A percentile compares a stretch with the other conserved stretches of the same genome.
Evolutionary conservation across 2,329 filamentous ascomycete species (phyloP).

Genomic region (Onygena corvina): DNA sequence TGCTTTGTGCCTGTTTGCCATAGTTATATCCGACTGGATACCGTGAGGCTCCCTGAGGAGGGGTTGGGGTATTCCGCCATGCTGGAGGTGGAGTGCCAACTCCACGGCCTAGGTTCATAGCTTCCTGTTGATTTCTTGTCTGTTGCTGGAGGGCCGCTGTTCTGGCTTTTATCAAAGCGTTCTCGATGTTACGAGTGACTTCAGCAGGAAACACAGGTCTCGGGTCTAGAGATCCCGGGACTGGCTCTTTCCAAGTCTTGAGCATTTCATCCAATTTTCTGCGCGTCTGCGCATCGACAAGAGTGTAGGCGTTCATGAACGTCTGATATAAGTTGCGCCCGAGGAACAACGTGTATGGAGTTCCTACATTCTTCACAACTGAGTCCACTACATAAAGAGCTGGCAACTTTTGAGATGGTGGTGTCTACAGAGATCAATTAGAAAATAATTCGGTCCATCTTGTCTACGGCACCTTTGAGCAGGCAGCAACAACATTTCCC

Average conservation of each 20-base stretch:
- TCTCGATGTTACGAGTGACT: conserved; percentile 82
- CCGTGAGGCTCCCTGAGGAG: conserved; percentile 43
- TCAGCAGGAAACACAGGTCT: conserved; percentile 83
- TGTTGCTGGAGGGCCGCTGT: conserved; percentile 43
- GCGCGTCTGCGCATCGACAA: conserved; percentile 70
- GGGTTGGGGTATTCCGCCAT: conserved; percentile 63
- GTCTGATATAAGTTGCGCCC: conserved; percentile 83
- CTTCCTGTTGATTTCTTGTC: conserved; percentile 44
- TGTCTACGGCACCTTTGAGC: background rate
- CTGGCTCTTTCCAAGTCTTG: conserved; percentile 94
- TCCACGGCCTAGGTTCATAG: conserved; percentile 41
- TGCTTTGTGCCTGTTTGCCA: conserved; percentile 17
- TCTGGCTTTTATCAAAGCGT: conserved; percentile 74
- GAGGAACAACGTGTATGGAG: conserved; percentile 91
- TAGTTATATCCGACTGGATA: conserved; percentile 23
- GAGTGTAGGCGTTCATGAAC: conserved; percentile 91
- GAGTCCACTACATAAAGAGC: conserved; percentile 97
- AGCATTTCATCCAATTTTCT: conserved; percentile 95
- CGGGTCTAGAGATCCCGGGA: conserved; percentile 85
- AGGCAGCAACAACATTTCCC: background rate
- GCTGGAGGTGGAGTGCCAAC: conserved; percentile 40
- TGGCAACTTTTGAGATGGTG: conserved; percentile 78
- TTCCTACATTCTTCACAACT: conserved; percentile 96
- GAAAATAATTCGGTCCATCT: conserved; percentile 14
- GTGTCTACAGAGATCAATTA: conserved; percentile 50